Conservation (phyloP, 305 asterid species). For the Solanum hybrid region DNA sequence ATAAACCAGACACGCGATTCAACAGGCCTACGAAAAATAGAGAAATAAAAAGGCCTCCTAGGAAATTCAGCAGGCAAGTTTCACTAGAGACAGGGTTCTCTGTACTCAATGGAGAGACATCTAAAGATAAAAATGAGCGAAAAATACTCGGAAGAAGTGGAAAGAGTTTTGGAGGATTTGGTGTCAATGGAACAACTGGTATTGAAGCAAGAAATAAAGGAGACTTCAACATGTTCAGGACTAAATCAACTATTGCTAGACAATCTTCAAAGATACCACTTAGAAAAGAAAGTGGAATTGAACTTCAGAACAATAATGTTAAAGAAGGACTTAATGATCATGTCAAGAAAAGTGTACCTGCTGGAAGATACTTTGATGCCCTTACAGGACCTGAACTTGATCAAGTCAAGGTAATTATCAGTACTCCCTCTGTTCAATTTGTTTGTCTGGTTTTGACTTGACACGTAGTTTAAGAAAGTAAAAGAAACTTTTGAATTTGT, state of each 20-base stretch:
- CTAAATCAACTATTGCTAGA: constrained; percentile 51
- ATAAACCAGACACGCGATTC: constrained; percentile 5
- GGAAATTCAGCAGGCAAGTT: constrained; percentile 62
- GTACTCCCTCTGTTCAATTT: neutral
- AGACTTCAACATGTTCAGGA: constrained; percentile 58
- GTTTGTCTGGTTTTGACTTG: neutral
- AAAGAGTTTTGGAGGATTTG: constrained; percentile 65
- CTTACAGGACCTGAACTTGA: constrained; percentile 87
- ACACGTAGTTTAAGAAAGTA: neutral
- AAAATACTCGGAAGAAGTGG: constrained; percentile 61
- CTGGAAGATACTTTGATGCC: constrained; percentile 95
- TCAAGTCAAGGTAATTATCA: constrained; percentile 65
- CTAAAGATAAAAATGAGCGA: constrained; percentile 25
- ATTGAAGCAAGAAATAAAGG: constrained; percentile 34
- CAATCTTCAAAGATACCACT: constrained; percentile 51
- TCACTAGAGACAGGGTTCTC: constrained; percentile 84
- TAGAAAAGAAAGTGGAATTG: constrained; percentile 41
- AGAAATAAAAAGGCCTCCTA: constrained; percentile 28
- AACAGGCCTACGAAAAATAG: constrained; percentile 13
- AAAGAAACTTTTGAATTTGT: neutral
- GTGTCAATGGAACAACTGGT: constrained; percentile 15
- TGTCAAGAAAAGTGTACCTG: constrained; percentile 65
- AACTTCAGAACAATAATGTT: constrained; percentile 14
- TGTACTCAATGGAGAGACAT: constrained; percentile 29
- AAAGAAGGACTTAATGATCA: constrained; percentile 25